A percentile compares a stretch with the other conserved stretches of the same genome.
phyloP scores from a whole-genome alignment of 1,139 yeast genomes.

The Barnettozyma hawaiiensis region DNA sequence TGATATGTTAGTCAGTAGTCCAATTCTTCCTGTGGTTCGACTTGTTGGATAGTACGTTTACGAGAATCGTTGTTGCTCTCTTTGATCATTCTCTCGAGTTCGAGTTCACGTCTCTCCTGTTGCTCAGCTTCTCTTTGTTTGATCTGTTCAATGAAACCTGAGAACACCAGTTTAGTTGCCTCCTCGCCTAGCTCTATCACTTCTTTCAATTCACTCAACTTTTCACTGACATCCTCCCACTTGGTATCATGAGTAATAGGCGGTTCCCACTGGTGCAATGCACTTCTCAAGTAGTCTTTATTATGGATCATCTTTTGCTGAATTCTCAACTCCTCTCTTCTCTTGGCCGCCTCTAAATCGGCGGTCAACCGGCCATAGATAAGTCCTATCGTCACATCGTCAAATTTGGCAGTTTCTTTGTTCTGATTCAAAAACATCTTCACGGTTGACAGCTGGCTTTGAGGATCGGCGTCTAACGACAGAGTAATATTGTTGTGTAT shows the following conservation, averaged over 20 bases:
- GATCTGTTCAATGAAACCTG: constrained; percentile 26
- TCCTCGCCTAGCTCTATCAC: constrained; percentile 33
- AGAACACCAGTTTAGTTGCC: constrained; percentile 30
- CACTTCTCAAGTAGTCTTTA: constrained; percentile 34
- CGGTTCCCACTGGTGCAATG: constrained; percentile 27
- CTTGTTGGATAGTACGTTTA: constrained; percentile 8
- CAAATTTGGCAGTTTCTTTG: constrained; percentile 23
- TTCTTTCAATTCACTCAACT: constrained; percentile 31
- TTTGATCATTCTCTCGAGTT: constrained; percentile 15
- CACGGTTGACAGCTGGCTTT: constrained; percentile 13
- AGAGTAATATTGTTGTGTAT: constrained; percentile 30
- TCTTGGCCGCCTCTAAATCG: constrained; percentile 27
- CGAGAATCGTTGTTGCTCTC: constrained; percentile 6
- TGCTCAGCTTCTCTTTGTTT: constrained; percentile 16
- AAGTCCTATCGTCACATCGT: constrained; percentile 27
- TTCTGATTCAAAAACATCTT: constrained; percentile 17
- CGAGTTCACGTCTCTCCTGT: constrained; percentile 4
- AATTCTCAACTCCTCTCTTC: constrained; percentile 30
- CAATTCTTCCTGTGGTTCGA: constrained; percentile 10
- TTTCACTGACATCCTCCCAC: constrained; percentile 35
- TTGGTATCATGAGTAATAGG: constrained; percentile 23
- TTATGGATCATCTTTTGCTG: constrained; percentile 32
- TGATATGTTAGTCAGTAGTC: too few species aligned
- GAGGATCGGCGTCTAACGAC: constrained; percentile 9
- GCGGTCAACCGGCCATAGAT: constrained; percentile 28